phyloP scores from a whole-genome alignment of 805 yeast species.

The Starmerella sirachaensis region DNA sequence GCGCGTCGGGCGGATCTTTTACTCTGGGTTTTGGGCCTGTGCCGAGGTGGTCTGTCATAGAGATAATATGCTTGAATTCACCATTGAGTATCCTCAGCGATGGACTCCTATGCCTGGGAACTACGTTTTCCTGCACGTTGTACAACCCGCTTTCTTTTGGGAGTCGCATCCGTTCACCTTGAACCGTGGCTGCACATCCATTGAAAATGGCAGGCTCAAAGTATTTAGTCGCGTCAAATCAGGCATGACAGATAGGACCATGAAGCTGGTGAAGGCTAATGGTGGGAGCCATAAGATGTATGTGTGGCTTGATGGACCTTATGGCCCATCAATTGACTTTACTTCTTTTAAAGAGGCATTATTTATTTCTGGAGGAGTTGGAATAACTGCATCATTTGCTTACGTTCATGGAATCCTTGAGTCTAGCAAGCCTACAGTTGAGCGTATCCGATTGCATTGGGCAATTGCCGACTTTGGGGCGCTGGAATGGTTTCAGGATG shows the following conservation, averaged over 20 bases:
- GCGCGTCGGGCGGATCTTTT: constrained; percentile 40
- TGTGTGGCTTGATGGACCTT: constrained; percentile 51
- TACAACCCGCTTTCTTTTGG: constrained; percentile 37
- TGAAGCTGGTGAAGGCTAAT: constrained; percentile 25
- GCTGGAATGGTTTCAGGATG: constrained; percentile 38
- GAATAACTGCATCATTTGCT: constrained; percentile 43
- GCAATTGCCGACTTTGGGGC: constrained; percentile 42
- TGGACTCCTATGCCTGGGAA: constrained; percentile 45
- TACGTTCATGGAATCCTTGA: constrained; percentile 31
- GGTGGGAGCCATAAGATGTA: constrained; percentile 23
- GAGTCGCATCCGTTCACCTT: constrained; percentile 62
- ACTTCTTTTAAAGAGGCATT: constrained; percentile 31
- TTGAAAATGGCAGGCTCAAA: constrained; percentile 10
- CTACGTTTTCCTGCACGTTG: constrained; percentile 39
- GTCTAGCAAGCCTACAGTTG: background rate
- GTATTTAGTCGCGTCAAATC: constrained; percentile 29
- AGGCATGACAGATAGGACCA: constrained; percentile 41
- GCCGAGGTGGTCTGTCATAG: constrained; percentile 5
- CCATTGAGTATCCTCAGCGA: constrained; percentile 31
- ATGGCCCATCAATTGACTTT: constrained; percentile 38
- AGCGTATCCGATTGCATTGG: constrained; percentile 44
- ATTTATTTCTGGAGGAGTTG: constrained; percentile 47
- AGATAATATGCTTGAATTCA: constrained; percentile 20
- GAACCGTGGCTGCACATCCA: constrained; percentile 2
- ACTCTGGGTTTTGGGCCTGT: background rate